Percentiles rank a stretch among this genome's conserved stretches.
Conservation (phyloP, 2,329 filamentous ascomycete genomes). For the Verticillium isaacii region DNA sequence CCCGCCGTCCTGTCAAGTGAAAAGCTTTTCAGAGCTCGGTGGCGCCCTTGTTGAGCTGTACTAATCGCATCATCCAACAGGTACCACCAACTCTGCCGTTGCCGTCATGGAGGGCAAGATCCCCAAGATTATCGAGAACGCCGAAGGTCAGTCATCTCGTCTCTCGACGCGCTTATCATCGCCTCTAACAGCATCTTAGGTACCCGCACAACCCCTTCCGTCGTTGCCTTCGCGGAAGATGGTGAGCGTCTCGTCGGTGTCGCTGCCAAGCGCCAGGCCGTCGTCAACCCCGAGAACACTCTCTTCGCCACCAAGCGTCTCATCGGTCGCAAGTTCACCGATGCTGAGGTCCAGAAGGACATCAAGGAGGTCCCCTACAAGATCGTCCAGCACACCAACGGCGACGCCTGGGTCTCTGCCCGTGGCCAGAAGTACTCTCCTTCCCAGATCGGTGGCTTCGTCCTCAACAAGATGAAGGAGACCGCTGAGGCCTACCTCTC, state of each 20-base stretch:
- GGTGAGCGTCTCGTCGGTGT: constrained; percentile 96
- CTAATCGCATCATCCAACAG: constrained; percentile 26
- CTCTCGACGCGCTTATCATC: not conserved
- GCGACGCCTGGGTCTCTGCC: constrained; percentile 92
- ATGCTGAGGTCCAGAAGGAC: constrained; percentile 90
- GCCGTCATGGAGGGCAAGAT: constrained; percentile 96
- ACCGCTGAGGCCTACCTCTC: constrained; percentile 90
- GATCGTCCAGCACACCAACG: constrained; percentile 95
- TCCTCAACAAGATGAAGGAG: constrained; percentile 99
- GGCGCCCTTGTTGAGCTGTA: not conserved
- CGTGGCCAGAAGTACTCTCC: constrained; percentile 95
- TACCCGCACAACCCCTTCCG: constrained; percentile 86
- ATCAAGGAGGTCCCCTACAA: constrained; percentile 98
- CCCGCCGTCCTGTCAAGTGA: not conserved
- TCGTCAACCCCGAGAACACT: constrained; percentile 98
- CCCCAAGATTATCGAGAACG: constrained; percentile 95
- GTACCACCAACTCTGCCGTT: constrained; percentile 95
- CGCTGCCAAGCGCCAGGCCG: constrained; percentile 94
- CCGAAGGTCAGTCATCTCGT: constrained; percentile 64
- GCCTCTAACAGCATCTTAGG: constrained; percentile 39
- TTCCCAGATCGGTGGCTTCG: constrained; percentile 95
- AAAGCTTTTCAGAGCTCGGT: not conserved
- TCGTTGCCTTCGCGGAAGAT: constrained; percentile 92
- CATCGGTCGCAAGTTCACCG: constrained; percentile 95
- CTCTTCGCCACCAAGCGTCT: constrained; percentile 98